Evolutionary conservation across 352 stramenopile genomes (phyloP), one percentile per base, ranked within the genome.

Genomic region (Pythium myriotylum): DNA sequence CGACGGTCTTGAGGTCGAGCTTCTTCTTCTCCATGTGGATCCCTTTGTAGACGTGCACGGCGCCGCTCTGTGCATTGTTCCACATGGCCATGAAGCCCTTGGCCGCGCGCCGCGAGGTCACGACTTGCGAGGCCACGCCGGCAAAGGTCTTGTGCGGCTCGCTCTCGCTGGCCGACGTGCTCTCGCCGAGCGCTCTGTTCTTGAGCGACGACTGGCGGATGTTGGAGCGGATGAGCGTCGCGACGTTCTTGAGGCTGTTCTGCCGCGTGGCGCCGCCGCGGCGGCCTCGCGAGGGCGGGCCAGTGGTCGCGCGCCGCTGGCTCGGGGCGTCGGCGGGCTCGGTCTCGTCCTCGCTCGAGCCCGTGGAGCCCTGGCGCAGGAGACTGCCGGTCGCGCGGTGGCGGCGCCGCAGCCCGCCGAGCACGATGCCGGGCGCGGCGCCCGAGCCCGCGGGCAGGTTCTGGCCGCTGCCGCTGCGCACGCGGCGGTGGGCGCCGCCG

Each of bases 1-100:
- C 76, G 13, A 95, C 81, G 16, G 70, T 78, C 42, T 84, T 73
- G 9, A 95, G 59, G 37, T 94, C 79, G 23, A 95, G 71, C 50
- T 95, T 95, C 67, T 94, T 95, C 73, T 95, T 95, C 66, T 95
- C 84, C 80, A 95, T 92, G 58, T 93, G 86, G 56, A 95, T 88
- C 8, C 86, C 86, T 27, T 88, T 83, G 77, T 91, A 89, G 33
- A 92, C 71, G 59, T 89, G 74, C 57, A 74, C 70, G 7, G 73
- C 67, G 16, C 71, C 68, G 2, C 54, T 71, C 9, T 67, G 76
- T 51, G 77, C 73, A 42, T 75, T 81, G 32, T 71, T 71, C 85
- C 85, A 94, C 85, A 94, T 92, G 33, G 73, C 77, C 29, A 92
- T 42, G 41, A 95, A 92, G 1, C 83, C 83, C 29, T 70, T 79